Evolutionary conservation across 192 early-diverging fungal genomes (phyloP).

Genomic region (Dissophora globulifera): DNA sequence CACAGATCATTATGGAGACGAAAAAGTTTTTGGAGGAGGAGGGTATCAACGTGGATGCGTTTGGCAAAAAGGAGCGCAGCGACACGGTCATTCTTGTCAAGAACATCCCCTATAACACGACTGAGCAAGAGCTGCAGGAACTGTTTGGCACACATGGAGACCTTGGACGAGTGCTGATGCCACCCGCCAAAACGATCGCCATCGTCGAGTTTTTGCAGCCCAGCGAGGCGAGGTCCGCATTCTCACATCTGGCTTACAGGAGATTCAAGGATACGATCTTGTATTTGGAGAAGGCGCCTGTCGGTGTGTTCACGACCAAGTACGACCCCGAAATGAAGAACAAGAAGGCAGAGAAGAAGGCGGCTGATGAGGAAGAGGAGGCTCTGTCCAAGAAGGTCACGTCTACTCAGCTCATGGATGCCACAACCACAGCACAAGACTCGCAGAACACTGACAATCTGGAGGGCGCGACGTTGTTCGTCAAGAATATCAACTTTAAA

Average conservation of each 20-base stretch:
- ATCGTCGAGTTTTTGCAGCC: constrained; percentile 93
- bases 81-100: constrained; percentile 95
- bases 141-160: constrained; percentile 91
- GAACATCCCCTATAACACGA: constrained; percentile 88
- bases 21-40: constrained; percentile 87
- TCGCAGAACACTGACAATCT: constrained; percentile 65
- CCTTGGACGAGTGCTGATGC: constrained; percentile 90
- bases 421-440: constrained; percentile 48
- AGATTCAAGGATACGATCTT: constrained; percentile 92
- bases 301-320: constrained; percentile 75
- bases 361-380: constrained; percentile 43
- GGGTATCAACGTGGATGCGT: constrained; percentile 77
- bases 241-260: constrained; percentile 88
- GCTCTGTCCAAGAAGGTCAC: constrained; percentile 54
- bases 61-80: constrained; percentile 82
- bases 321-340: constrained; percentile 59
- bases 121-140: constrained; percentile 81
- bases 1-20: constrained; percentile 94
- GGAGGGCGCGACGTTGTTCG: constrained; percentile 81
- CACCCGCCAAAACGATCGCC: constrained; percentile 92
- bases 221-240: constrained; percentile 91
- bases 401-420: constrained; percentile 61
- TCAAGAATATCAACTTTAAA: constrained; percentile 95
- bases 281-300: constrained; percentile 94
- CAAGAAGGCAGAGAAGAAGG: constrained; percentile 47